These are phyloP conservation scores for Solanum aculeatissimum DNA, from an alignment of 305 asterid genomes.

Conservation along the genomic window DNA sequence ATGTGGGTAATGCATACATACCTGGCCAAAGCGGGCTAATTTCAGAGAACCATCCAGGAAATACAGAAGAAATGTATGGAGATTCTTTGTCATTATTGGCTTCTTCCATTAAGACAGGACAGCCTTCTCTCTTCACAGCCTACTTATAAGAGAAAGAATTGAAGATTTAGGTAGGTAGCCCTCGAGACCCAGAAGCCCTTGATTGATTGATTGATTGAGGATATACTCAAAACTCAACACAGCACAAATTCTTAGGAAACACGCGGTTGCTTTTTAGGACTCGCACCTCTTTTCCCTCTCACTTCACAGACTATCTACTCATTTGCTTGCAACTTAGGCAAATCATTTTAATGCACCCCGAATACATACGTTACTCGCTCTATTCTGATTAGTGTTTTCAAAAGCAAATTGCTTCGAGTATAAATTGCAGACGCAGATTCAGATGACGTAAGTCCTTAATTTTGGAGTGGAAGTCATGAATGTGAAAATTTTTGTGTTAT, in stretches of 20 bases:
- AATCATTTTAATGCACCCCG: background rate
- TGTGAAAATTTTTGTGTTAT: no score
- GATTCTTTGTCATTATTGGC: background rate
- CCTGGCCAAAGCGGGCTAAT: slow-evolving; percentile 97
- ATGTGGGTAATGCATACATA: no score
- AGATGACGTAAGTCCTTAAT: no score
- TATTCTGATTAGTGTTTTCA: no score
- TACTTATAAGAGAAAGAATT: background rate
- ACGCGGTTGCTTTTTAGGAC: background rate
- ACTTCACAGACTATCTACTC: background rate
- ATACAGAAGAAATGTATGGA: slow-evolving; percentile 43
- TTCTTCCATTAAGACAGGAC: background rate
- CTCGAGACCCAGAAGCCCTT: no score
- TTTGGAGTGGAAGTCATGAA: no score
- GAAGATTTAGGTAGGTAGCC: background rate
- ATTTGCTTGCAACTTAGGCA: no score
- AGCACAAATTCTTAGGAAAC: background rate
- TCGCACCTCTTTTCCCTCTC: background rate
- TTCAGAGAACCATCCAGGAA: slow-evolving; percentile 94
- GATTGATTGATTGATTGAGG: no score
- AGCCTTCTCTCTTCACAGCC: background rate
- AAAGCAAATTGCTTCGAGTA: no score
- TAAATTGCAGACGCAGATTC: no score
- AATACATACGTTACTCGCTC: no score
- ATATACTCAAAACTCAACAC: no score